Conservation (phyloP, 1,284 basidiomycete species). For the Caloboletus firmus region DNA sequence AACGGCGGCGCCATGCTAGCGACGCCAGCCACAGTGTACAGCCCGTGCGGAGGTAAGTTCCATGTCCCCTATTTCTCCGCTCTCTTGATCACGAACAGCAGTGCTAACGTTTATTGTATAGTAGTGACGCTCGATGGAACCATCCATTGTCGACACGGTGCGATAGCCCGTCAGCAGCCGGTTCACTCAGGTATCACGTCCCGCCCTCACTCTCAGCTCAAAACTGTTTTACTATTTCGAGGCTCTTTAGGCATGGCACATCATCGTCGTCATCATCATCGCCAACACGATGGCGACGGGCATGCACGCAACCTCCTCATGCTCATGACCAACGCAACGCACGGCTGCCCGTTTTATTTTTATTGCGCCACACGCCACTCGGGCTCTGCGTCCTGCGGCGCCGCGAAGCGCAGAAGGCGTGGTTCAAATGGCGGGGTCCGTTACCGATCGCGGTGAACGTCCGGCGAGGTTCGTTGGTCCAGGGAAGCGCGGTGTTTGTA, state of each 20-base stretch:
- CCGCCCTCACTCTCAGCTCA: background rate
- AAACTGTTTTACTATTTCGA: background rate
- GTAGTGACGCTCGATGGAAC: background rate
- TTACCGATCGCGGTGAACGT: slow-evolving; percentile 5
- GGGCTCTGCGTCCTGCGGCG: too few species aligned
- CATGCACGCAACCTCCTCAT: background rate
- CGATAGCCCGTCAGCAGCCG: background rate
- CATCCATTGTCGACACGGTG: background rate
- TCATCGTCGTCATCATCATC: too few species aligned
- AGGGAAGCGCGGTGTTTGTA: slow-evolving; percentile 16
- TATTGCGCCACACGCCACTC: background rate
- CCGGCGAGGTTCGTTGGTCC: background rate
- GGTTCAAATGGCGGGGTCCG: slow-evolving; percentile 24
- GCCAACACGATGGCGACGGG: background rate
- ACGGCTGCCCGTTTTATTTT: background rate
- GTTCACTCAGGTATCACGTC: background rate
- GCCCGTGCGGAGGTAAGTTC: slow-evolving; percentile 5
- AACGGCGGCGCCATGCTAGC: background rate
- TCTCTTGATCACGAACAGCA: background rate
- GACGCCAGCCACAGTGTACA: background rate
- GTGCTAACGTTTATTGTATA: background rate
- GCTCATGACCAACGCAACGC: background rate
- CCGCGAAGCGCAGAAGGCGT: background rate
- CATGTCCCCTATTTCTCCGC: background rate
- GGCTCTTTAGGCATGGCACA: background rate